Percentiles rank a stretch among this genome's conserved stretches.
Evolutionary conservation across 768 basidiomycete genomes (phyloP).

Genomic region (button mushroom (Agaricus bisporus)): DNA sequence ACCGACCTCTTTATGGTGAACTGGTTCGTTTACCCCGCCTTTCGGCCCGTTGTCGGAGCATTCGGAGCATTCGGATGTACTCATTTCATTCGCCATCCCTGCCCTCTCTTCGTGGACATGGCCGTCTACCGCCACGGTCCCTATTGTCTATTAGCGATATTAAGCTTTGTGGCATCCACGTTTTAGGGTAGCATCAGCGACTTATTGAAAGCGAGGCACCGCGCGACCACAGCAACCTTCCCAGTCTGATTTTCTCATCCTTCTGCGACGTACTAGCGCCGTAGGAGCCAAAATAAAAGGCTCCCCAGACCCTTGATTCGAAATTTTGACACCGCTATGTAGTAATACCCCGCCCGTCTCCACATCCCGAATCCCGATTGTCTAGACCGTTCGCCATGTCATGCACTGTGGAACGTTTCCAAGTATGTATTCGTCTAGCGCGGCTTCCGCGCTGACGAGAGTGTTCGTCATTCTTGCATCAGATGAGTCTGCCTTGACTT

Average conservation of each 20-base stretch:
- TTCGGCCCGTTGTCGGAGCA: not conserved
- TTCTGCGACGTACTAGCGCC: no score
- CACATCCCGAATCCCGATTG: no score
- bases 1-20: conserved; percentile 17
- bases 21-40: conserved; percentile 15
- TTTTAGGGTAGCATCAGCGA: conserved; percentile 14
- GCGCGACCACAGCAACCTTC: not conserved
- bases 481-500: not conserved
- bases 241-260: not conserved
- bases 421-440: not conserved
- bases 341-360: no score
- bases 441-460: not conserved
- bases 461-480: not conserved
- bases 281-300: no score
- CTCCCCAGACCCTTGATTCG: no score
- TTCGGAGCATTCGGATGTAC: no score
- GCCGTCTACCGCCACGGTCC: not conserved
- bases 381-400: no score
- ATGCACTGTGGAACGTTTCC: not conserved
- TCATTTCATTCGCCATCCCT: no score
- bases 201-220: not conserved
- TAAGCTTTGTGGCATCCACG: conserved; percentile 10
- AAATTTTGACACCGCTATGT: no score
- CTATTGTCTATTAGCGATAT: not conserved
- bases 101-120: not conserved